Base-by-base conservation (phyloP, 2,329 filamentous ascomycete genomes). In the Tolypocladium tundrense region DNA sequence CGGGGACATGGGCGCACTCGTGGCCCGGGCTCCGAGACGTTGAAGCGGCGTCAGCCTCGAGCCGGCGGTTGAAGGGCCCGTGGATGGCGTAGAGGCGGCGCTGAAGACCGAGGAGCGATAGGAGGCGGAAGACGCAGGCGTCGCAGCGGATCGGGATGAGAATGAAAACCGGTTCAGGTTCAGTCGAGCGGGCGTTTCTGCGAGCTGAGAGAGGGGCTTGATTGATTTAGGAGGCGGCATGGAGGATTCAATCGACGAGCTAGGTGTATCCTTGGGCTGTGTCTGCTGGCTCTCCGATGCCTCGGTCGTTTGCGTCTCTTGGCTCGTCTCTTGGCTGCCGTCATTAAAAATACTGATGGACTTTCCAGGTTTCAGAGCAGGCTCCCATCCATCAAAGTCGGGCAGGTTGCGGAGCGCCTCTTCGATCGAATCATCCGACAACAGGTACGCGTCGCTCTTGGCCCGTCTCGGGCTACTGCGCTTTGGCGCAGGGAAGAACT, bases 341-440 rank as follows among this genome's bases (percentile, higher is more conserved):
- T 80, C 77, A 31, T 75, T 73, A 59, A 80, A 83, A 7, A 83
- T 74, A 3, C 70, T 64, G 21, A 79, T 70, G 1, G 72, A 65
- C 59, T 70, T 74, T 50, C 65, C 69, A 0, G 67, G 62, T 59
- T 75, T 77, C 7, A 63, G 53, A 27, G 62, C 58, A 8, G 71
- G 66, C 51, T 73, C 70, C 80, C 79, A 82, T 13, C 70, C 73
- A n/a, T 76, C 76, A 43, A 79, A 68, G 52, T 84, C 81, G 1
- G 81, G 80, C 13, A 85, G 66, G 24, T 73, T 74, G 33, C 72
- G 68, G 24, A 85, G 70, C 0, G 75, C 79, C 58, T 83, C 81
- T 35, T 84, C 80, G 45, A 84, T 72, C 0, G 81, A 83, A 60
- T 83, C 80, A 60, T 84, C 81, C 0, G 81, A 84, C 64, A 82